These are phyloP conservation scores for Penicillium capsulatum DNA, from an alignment of 2,329 filamentous ascomycete genomes.

Conservation along the genomic window DNA sequence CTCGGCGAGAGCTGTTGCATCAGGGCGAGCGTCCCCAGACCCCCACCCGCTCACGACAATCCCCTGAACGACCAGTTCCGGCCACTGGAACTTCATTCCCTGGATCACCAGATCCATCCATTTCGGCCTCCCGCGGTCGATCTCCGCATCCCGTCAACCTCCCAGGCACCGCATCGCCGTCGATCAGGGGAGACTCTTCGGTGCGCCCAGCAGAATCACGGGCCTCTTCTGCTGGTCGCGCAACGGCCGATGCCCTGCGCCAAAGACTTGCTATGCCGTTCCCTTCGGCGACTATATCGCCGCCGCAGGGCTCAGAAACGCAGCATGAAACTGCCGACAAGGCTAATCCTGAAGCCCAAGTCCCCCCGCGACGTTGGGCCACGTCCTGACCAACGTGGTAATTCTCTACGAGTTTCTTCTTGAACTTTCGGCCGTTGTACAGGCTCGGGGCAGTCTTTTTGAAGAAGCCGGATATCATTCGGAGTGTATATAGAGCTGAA, in stretches of 20 bases:
- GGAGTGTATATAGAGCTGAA: constrained; percentile 2
- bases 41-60: constrained; percentile 18
- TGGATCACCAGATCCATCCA: constrained; percentile 17
- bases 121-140: constrained; percentile 15
- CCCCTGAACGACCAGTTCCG: constrained; percentile 21
- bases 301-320: neutral
- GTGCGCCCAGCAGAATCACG: constrained; percentile 22
- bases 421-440: constrained; percentile 69
- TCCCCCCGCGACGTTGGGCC: constrained; percentile 61
- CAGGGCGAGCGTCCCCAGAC: constrained; percentile 26
- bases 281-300: constrained; percentile 10
- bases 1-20: constrained; percentile 48
- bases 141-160: constrained; percentile 13
- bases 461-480: constrained; percentile 63
- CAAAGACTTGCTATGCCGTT: constrained; percentile 36
- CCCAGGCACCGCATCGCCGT: constrained; percentile 13
- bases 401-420: constrained; percentile 76
- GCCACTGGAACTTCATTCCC: constrained; percentile 16
- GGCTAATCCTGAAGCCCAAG: constrained; percentile 24
- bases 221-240: constrained; percentile 23
- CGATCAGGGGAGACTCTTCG: constrained; percentile 23
- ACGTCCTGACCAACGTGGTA: constrained; percentile 74
- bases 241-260: constrained; percentile 30
- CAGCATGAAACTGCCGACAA: constrained; percentile 8
- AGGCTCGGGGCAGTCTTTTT: constrained; percentile 70